These are phyloP conservation scores for Oryza brachyantha DNA, from an alignment of 176 grass and related monocot genomes.

Conservation along the genomic window DNA sequence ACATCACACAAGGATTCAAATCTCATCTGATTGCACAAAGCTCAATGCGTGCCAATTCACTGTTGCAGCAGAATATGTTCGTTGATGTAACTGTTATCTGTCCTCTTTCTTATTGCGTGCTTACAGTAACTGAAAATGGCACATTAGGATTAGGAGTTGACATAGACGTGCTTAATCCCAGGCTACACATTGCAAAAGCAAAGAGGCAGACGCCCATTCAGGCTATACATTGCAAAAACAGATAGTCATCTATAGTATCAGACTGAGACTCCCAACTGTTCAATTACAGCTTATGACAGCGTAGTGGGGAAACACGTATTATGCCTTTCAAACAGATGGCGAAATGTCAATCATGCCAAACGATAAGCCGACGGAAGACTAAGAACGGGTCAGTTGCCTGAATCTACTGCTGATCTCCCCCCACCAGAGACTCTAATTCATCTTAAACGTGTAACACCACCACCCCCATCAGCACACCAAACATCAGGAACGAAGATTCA, in stretches of 20 bases:
- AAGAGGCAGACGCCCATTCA: too few relatives aligned
- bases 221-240: too few relatives aligned
- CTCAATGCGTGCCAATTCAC: not conserved
- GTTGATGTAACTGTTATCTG: not conserved
- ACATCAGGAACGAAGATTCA: not conserved
- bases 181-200: too few relatives aligned
- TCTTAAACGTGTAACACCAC: not conserved
- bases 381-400: not conserved
- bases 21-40: not conserved
- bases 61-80: not conserved
- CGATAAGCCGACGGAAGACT: constrained; percentile 3
- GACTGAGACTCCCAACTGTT: not conserved
- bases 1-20: not conserved
- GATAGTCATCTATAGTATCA: not conserved
- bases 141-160: not conserved
- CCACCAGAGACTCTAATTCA: not conserved
- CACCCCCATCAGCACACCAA: not conserved
- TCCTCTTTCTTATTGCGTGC: not conserved
- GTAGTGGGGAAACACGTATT: not conserved
- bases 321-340: not conserved
- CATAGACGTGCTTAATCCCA: too few relatives aligned
- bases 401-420: not conserved
- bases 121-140: not conserved
- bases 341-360: constrained; percentile 2
- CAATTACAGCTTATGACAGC: not conserved